A percentile compares a stretch with the other conserved stretches of the same genome.
These are phyloP conservation scores for Sanghuangporus sanghuang DNA, from an alignment of 1,284 basidiomycete genomes.

Conservation along the genomic window DNA sequence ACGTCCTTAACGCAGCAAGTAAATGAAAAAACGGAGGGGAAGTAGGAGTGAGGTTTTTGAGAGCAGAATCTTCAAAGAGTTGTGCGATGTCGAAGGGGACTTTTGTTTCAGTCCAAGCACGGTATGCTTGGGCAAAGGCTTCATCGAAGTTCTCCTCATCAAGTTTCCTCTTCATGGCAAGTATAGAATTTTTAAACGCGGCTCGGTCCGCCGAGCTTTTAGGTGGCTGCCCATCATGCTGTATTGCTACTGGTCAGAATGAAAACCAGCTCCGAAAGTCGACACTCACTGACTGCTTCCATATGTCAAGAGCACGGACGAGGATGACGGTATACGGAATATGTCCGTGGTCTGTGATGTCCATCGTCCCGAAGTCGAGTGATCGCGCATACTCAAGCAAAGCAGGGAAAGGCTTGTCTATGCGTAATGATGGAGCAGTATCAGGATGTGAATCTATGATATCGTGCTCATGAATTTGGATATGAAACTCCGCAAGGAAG, in stretches of 20 bases:
- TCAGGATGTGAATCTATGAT: constrained; percentile 95
- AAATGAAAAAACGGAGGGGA: constrained; percentile 82
- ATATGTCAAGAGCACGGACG: constrained; percentile 76
- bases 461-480: constrained; percentile 83
- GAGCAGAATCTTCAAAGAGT: constrained; percentile 61
- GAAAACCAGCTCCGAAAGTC: background rate
- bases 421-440: constrained; percentile 74
- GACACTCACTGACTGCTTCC: constrained; percentile 64
- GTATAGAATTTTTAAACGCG: constrained; percentile 69
- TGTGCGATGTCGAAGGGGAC: constrained; percentile 62
- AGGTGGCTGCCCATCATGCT: constrained; percentile 68
- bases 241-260: constrained; percentile 8
- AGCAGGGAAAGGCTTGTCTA: constrained; percentile 85
- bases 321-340: constrained; percentile 86
- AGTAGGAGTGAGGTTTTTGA: constrained; percentile 33
- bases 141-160: constrained; percentile 99
- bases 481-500: constrained; percentile 82
- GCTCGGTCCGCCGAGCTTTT: constrained; percentile 65
- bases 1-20: constrained; percentile 68
- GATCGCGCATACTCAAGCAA: constrained; percentile 69
- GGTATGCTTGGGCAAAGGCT: constrained; percentile 77
- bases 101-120: constrained; percentile 64
- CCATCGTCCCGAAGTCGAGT: constrained; percentile 71
- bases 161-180: constrained; percentile 55
- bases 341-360: constrained; percentile 83